Evolutionary conservation across 2,329 filamentous ascomycete species (phyloP), one percentile per base, ranked within the genome.

Genomic region (Trichoderma arundinaceum): DNA sequence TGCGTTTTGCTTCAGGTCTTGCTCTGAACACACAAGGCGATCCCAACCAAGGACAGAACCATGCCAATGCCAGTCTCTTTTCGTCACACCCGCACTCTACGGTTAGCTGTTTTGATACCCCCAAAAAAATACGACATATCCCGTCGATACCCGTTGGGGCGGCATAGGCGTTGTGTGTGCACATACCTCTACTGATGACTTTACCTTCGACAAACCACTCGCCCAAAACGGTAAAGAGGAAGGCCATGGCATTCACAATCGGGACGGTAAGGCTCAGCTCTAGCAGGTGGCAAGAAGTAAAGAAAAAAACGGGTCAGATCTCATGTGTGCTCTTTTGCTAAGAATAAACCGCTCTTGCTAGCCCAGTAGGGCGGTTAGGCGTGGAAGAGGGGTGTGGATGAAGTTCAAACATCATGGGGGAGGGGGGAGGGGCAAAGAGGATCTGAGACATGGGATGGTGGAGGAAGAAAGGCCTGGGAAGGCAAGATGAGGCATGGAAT

Each of bases 151-250:
- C 28, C 43, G 22, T 12, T 61, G 43, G 39, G 19, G 41, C 41
- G 33, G 41, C 13, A 35, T n/a, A 38, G 33, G 38, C 46, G n/a
- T n/a, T n/a, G n/a, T n/a, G 12, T 22, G n/a, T 53, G 9, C 17
- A 49, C 65, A 73, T 80, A 93, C 92, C 87, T 82, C 88, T 85
- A 71, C 89, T 91, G 68, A 98, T 96, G 1, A 94, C 90, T 77
- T 97, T 98, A 67, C 88, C 88, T 73, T 97, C 94, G 0, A 94
- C 92, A 83, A 90, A 96, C 93, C 94, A 98, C 72, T 98, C 94
- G 0, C 94, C 94, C 12, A 97, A 74, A 1, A 97, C 94, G 0
- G 94, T 98, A 74, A 97, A 98, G n/a, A 98, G 78, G 72, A 98
- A 98, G 0, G 94, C 94, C 73, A 96, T 80, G 0, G 93, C 96